Evolutionary conservation across 345 rosid species (phyloP).

Genomic region (Citrus unshiu): DNA sequence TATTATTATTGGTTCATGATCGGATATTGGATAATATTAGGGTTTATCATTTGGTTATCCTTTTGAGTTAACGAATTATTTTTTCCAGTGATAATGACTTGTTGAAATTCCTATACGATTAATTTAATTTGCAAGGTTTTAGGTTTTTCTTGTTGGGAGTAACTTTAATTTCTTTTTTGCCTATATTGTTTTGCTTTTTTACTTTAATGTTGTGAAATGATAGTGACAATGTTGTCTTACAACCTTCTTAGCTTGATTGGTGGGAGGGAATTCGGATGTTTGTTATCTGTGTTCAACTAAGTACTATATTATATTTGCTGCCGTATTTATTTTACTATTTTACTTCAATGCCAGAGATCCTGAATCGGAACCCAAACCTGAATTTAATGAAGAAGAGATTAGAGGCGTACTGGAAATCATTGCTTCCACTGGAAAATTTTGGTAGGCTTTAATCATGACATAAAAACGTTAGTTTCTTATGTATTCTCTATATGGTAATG

Average conservation of each 20-base stretch:
- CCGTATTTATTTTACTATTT: neutral
- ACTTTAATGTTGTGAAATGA: neutral
- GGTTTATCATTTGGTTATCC: no score
- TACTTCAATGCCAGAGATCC: slow-evolving; percentile 23
- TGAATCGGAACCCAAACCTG: slow-evolving; percentile 23
- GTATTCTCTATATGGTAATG: neutral
- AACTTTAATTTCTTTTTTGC: no score
- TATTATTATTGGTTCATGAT: no score
- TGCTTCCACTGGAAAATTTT: slow-evolving; percentile 74
- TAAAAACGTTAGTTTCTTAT: neutral
- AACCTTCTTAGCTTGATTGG: neutral
- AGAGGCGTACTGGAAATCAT: slow-evolving; percentile 50
- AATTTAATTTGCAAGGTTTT: no score
- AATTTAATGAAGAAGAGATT: slow-evolving; percentile 42
- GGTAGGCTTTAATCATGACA: slow-evolving; percentile 33
- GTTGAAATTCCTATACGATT: no score
- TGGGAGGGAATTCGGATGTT: neutral
- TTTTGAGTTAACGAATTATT: no score
- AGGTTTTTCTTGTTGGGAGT: no score
- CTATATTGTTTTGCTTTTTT: no score
- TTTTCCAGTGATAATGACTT: no score
- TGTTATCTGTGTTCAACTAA: neutral
- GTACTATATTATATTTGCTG: neutral
- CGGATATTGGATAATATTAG: no score
- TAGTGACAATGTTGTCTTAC: neutral